Conservation (phyloP, 1,284 basidiomycete genomes). For the Flammula alnicola region DNA sequence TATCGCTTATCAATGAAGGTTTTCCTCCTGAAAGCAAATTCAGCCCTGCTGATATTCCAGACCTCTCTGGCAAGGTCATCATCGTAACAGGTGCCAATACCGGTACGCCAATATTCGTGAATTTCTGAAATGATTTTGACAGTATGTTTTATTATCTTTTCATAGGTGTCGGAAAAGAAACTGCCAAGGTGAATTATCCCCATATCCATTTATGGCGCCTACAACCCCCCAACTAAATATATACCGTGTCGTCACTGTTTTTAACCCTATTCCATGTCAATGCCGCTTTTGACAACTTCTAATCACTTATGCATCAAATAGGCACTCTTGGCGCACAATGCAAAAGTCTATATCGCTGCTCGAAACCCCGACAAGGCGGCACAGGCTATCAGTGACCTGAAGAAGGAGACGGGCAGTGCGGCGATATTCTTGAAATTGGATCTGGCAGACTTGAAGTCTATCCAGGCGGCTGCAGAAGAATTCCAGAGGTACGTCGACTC, state of each 20-base stretch:
- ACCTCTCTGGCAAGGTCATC: slow-evolving; percentile 47
- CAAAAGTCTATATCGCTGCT: slow-evolving; percentile 68
- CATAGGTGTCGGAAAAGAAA: slow-evolving; percentile 25
- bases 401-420: slow-evolving; percentile 45
- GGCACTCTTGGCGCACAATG: slow-evolving; percentile 59
- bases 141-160: neutral
- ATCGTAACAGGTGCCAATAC: slow-evolving; percentile 35
- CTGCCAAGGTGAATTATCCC: slow-evolving; percentile 17
- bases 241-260: no score
- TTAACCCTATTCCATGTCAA: no score
- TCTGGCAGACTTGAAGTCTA: slow-evolving; percentile 56
- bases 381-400: slow-evolving; percentile 55
- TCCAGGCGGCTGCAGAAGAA: slow-evolving; percentile 57
- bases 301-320: slow-evolving; percentile 22
- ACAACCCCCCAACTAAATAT: no score
- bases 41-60: slow-evolving; percentile 50
- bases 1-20: slow-evolving; percentile 20
- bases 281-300: neutral
- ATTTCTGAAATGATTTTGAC: neutral
- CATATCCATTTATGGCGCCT: no score
- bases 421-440: slow-evolving; percentile 64
- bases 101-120: slow-evolving; percentile 8
- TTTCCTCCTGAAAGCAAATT: slow-evolving; percentile 50
- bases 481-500: slow-evolving; percentile 44
- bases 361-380: slow-evolving; percentile 51